These are phyloP conservation scores for Kalaharituber pfeilii DNA, from an alignment of 2,329 filamentous ascomycete species.

Conservation along the genomic window DNA sequence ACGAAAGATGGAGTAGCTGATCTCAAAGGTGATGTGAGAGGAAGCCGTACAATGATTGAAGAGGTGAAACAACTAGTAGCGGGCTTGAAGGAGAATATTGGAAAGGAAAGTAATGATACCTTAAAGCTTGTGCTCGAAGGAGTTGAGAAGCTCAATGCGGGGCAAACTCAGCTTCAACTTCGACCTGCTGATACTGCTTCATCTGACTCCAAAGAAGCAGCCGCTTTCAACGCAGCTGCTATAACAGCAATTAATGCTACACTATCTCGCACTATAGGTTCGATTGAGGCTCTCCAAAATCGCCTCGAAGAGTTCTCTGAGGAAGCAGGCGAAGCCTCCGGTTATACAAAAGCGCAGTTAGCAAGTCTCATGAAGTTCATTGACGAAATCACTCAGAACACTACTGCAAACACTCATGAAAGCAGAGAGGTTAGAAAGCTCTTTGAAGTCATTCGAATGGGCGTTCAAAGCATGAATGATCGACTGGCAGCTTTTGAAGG, in stretches of 20 bases:
- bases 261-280: not conserved
- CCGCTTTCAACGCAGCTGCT: not conserved
- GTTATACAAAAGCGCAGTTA: not conserved
- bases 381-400: slow-evolving; percentile 15
- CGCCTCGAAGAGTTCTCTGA: not conserved
- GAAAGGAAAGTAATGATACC: not conserved
- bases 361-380: slow-evolving; percentile 9
- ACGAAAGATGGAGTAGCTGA: not conserved
- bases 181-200: not conserved
- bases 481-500: slow-evolving; percentile 15
- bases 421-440: slow-evolving; percentile 18
- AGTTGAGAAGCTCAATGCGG: not conserved
- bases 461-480: slow-evolving; percentile 17
- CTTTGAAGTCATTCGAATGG: slow-evolving; percentile 19
- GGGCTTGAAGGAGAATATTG: not conserved
- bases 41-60: not conserved
- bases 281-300: not conserved
- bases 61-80: not conserved
- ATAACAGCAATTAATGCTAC: not conserved
- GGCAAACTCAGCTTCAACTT: not conserved
- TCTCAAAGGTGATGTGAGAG: not conserved
- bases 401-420: slow-evolving; percentile 13
- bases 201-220: not conserved
- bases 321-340: not conserved
- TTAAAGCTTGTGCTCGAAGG: not conserved